phyloP scores from a whole-genome alignment of 129 eudicot genomes.

The Erigeron canadensis region DNA sequence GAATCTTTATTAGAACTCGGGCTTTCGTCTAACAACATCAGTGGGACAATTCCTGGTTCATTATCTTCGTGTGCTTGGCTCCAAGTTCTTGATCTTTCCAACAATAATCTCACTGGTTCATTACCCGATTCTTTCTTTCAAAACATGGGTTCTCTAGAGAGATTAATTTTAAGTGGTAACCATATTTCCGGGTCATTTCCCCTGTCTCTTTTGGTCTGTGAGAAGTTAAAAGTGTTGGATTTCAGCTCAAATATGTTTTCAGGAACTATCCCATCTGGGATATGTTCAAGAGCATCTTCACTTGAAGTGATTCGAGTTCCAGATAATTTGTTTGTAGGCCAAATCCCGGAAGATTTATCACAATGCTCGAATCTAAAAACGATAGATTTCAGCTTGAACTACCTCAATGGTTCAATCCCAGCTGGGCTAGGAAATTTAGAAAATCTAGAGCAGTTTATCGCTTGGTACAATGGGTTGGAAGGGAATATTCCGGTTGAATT shows the following conservation, averaged over 20 bases:
- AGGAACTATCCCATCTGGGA: slow-evolving; percentile 67
- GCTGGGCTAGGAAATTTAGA: slow-evolving; percentile 60
- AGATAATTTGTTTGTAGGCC: slow-evolving; percentile 62
- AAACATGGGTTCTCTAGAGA: slow-evolving; percentile 56
- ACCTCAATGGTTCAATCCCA: slow-evolving; percentile 75
- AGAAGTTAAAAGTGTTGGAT: slow-evolving; percentile 63
- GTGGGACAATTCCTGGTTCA: slow-evolving; percentile 68
- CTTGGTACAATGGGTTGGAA: slow-evolving; percentile 85
- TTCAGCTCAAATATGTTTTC: slow-evolving; percentile 78
- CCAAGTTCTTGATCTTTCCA: slow-evolving; percentile 68
- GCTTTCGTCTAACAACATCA: slow-evolving; percentile 62
- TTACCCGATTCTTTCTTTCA: slow-evolving; percentile 58
- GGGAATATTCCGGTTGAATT: slow-evolving; percentile 71
- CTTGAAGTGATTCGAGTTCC: slow-evolving; percentile 84
- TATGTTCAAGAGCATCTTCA: slow-evolving; percentile 63
- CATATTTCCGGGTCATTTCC: slow-evolving; percentile 69
- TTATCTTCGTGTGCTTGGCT: slow-evolving; percentile 70
- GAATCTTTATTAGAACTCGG: slow-evolving; percentile 53
- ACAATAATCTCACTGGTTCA: slow-evolving; percentile 68
- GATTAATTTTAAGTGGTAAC: slow-evolving; percentile 58
- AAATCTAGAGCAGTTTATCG: slow-evolving; percentile 85
- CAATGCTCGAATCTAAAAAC: slow-evolving; percentile 62
- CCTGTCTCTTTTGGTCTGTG: slow-evolving; percentile 52
- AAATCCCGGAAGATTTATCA: slow-evolving; percentile 60
- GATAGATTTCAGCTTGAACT: slow-evolving; percentile 81